Evolutionary conservation across 2,329 filamentous ascomycete genomes (phyloP).

Genomic region (Scedosporium dehoogii): DNA sequence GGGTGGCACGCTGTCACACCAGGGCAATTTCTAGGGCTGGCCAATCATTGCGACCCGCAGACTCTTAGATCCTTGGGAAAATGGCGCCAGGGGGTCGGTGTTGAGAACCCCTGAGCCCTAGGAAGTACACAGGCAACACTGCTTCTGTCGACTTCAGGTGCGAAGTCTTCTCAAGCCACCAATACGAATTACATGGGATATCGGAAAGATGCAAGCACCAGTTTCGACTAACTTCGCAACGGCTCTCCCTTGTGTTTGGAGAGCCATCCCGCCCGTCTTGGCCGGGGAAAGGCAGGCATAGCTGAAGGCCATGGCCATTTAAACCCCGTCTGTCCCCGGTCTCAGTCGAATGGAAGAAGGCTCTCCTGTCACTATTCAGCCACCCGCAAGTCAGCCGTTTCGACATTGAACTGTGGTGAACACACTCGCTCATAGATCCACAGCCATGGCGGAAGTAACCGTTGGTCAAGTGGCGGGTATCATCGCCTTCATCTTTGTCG

Average conservation of each 20-base stretch:
- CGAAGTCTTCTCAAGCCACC: not conserved
- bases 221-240: not conserved
- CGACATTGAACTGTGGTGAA: not conserved
- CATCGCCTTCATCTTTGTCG: slow-evolving; percentile 14
- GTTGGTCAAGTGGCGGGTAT: slow-evolving; percentile 16
- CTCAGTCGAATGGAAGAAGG: not conserved
- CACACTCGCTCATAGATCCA: not conserved
- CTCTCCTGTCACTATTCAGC: not conserved
- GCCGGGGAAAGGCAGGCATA: no score
- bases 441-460: slow-evolving; percentile 12
- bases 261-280: not conserved
- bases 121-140: no score
- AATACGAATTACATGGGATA: not conserved
- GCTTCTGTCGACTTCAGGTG: no score
- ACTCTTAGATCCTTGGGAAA: not conserved
- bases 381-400: not conserved
- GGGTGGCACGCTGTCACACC: not conserved
- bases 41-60: not conserved
- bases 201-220: not conserved
- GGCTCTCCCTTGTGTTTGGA: no score
- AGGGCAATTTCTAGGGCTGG: not conserved
- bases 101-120: no score
- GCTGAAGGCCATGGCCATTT: no score
- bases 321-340: not conserved
- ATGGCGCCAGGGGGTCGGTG: not conserved